Base-by-base conservation (phyloP, 768 basidiomycete genomes). In the Podaxis rugospora region DNA sequence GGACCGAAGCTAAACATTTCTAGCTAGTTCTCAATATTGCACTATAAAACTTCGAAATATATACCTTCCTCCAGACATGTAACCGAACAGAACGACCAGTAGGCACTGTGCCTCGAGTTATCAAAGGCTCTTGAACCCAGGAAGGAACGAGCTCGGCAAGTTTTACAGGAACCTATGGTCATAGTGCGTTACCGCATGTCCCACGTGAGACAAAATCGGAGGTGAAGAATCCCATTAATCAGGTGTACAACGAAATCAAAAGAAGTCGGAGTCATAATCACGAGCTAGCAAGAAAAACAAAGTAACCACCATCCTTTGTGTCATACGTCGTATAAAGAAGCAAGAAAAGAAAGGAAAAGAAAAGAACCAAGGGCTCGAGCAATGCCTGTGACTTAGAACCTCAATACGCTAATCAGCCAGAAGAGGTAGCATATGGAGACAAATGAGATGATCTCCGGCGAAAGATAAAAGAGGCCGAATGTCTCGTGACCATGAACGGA, bases 391-490 rank as follows among this genome's bases (percentile, higher is more conserved):
- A 32, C 7, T 23, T 47, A 14, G 14, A 47, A 46, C 42, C 7
- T 10, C 25, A 28, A 47, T n/a, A 27, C 21, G 25, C 47, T 13
- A 25, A 49, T 49, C 47, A 49, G 13, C 47, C 25, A 25, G 47
- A 54, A 36, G 36, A 28, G 2, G 37, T 23, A 7, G 18, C 10
- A 23, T 28, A 54, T 11, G 52, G 25, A 23, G 35, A 14, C 9
- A 54, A 13, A 25, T 54, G 52, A 13, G 52, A 2, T 13, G 32
- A 25, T 25, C 59, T 53, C 27, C 46, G 27, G 21, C 59, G 59
- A 32, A 55, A 61, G 32, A 61, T 23, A 39, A 54, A 61, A 61
- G 59, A 61, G 40, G 59, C 53, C 11, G 59, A 54, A 14, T 61
- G 59, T 35, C 44, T 61, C 14, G 59, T 61, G 52, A 61, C 44